These are phyloP conservation scores for Myrmaecium sp. DNA, from an alignment of 2,329 filamentous ascomycete genomes.

Conservation along the genomic window DNA sequence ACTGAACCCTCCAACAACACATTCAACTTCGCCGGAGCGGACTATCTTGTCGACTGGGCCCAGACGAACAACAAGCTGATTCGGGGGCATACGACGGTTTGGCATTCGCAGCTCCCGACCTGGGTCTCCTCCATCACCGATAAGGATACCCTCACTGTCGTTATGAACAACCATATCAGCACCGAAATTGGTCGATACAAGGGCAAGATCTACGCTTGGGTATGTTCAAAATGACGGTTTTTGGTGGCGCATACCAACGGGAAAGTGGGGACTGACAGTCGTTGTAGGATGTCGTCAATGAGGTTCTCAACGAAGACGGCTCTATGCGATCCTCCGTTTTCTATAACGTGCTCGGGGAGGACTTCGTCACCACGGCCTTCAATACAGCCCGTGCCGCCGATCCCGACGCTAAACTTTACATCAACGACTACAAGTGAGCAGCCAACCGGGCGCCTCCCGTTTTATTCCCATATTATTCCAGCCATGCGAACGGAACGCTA, in stretches of 20 bases:
- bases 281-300: constrained; percentile 43
- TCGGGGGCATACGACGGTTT: constrained; percentile 50
- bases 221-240: constrained; percentile 10
- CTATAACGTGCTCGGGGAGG: constrained; percentile 50
- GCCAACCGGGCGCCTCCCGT: neutral
- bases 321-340: constrained; percentile 44
- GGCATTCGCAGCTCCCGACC: constrained; percentile 34
- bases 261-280: neutral
- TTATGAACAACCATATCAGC: constrained; percentile 43
- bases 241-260: neutral
- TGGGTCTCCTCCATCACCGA: constrained; percentile 44
- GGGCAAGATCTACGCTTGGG: constrained; percentile 45
- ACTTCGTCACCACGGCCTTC: constrained; percentile 55
- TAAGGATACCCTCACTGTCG: constrained; percentile 32
- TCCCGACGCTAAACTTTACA: constrained; percentile 52
- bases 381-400: constrained; percentile 49
- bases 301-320: constrained; percentile 46
- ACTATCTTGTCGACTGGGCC: constrained; percentile 44
- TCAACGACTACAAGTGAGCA: constrained; percentile 46
- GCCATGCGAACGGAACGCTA: neutral
- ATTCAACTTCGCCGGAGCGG: constrained; percentile 41
- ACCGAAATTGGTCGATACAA: constrained; percentile 42
- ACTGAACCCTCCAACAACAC: constrained; percentile 29
- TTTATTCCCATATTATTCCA: neutral
- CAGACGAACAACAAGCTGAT: constrained; percentile 37